A percentile compares a stretch with the other conserved stretches of the same genome.
These are phyloP conservation scores for Phellinidium pouzarii DNA, from an alignment of 1,284 basidiomycete genomes.

Conservation along the genomic window DNA sequence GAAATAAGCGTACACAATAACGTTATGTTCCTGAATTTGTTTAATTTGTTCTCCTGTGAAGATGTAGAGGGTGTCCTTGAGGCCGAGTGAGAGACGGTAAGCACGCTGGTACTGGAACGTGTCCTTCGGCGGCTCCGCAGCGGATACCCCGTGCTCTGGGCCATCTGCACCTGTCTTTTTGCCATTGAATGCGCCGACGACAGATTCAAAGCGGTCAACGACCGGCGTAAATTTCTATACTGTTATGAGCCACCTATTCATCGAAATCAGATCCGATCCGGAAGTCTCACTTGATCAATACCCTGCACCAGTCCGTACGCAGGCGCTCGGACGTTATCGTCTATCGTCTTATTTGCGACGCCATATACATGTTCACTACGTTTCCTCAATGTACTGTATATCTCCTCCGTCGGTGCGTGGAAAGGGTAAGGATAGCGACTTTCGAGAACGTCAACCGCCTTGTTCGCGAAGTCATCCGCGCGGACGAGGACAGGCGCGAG, in stretches of 20 bases:
- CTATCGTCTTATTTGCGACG: constrained; percentile 57
- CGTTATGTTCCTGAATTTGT: constrained; percentile 60
- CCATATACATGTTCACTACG: constrained; percentile 47
- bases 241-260: constrained; percentile 11
- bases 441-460: constrained; percentile 67
- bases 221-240: constrained; percentile 61
- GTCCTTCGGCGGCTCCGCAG: constrained; percentile 18
- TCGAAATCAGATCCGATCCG: constrained; percentile 16
- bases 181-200: constrained; percentile 47
- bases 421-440: constrained; percentile 69
- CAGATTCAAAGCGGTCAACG: constrained; percentile 60
- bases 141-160: constrained; percentile 20
- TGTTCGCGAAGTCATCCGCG: constrained; percentile 62
- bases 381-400: constrained; percentile 52
- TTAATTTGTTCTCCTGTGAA: constrained; percentile 68
- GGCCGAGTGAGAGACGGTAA: constrained; percentile 52
- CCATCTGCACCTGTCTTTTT: constrained; percentile 29
- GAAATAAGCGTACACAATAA: constrained; percentile 45
- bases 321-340: constrained; percentile 56
- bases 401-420: constrained; percentile 62
- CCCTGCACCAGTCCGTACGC: constrained; percentile 56
- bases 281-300: constrained; percentile 58
- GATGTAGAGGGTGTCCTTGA: constrained; percentile 53
- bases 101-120: constrained; percentile 73
- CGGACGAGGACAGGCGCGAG: constrained; percentile 58